These are phyloP conservation scores for Aurantiochytrium sp. DNA, from an alignment of 108 stramenopile genomes.

Conservation along the genomic window DNA sequence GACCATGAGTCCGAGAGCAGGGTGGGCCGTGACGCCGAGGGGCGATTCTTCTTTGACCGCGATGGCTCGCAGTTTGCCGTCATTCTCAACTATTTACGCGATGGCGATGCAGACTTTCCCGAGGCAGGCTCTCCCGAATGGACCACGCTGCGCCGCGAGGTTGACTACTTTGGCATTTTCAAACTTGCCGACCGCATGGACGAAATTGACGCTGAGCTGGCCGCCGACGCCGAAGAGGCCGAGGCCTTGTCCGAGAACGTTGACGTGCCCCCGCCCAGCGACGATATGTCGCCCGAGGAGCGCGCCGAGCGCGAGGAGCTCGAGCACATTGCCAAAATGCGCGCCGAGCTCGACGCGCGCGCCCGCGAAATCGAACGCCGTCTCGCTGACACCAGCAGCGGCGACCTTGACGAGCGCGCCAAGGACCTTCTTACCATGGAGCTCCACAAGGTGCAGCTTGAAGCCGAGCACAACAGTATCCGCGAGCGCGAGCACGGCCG, in stretches of 20 bases:
- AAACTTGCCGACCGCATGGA: background rate
- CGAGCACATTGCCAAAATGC: background rate
- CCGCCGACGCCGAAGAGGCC: background rate
- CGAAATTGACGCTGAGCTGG: background rate
- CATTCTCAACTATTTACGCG: background rate
- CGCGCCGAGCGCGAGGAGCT: constrained; percentile 7
- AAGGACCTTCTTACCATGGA: constrained; percentile 5
- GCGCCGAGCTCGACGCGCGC: background rate
- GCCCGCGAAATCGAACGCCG: background rate
- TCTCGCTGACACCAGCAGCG: background rate
- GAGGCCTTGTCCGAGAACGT: background rate
- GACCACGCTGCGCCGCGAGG: background rate
- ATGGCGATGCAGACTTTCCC: background rate
- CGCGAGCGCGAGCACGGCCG: background rate
- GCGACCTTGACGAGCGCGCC: background rate
- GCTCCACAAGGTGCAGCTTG: background rate
- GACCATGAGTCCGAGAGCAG: background rate
- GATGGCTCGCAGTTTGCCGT: background rate
- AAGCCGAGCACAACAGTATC: background rate
- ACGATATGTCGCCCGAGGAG: background rate
- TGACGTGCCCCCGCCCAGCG: background rate
- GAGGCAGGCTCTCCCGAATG: background rate
- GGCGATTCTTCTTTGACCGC: background rate
- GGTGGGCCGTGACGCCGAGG: background rate
- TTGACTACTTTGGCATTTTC: background rate